A percentile compares a stretch with the other conserved stretches of the same genome.
Conservation (phyloP, 176 grass and related monocot genomes). For the Carex scoparia region DNA sequence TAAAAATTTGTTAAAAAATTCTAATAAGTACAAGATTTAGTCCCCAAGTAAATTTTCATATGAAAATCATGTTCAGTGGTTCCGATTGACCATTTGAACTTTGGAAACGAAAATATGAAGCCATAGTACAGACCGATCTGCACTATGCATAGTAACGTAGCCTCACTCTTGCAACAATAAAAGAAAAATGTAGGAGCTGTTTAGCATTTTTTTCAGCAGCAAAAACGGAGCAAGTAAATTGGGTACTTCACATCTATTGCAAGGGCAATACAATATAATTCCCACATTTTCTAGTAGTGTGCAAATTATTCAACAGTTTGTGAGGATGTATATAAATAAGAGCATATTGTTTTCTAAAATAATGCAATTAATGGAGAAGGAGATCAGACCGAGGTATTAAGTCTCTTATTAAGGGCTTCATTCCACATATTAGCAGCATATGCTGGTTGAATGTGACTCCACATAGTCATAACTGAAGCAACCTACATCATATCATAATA, state of each 20-base stretch:
- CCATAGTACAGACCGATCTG: too few species aligned
- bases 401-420: constrained; percentile 95
- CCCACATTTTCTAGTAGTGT: neutral
- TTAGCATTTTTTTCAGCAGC: neutral
- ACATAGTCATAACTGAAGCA: constrained; percentile 96
- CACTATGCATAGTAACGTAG: too few species aligned
- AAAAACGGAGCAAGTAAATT: neutral
- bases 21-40: too few species aligned
- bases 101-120: too few species aligned
- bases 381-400: constrained; percentile 76
- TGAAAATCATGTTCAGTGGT: too few species aligned
- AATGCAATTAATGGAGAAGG: neutral
- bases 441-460: constrained; percentile 82
- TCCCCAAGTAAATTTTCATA: too few species aligned
- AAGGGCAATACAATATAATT: neutral
- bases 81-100: too few species aligned
- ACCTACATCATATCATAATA: constrained; percentile 50
- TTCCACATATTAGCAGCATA: constrained; percentile 88
- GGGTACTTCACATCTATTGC: neutral
- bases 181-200: neutral
- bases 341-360: neutral
- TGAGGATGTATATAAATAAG: neutral
- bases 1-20: too few species aligned
- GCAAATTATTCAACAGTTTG: neutral
- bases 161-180: too few species aligned